phyloP scores from a whole-genome alignment of 148 eudicot genomes.

The Rhododendron ferrugineum region DNA sequence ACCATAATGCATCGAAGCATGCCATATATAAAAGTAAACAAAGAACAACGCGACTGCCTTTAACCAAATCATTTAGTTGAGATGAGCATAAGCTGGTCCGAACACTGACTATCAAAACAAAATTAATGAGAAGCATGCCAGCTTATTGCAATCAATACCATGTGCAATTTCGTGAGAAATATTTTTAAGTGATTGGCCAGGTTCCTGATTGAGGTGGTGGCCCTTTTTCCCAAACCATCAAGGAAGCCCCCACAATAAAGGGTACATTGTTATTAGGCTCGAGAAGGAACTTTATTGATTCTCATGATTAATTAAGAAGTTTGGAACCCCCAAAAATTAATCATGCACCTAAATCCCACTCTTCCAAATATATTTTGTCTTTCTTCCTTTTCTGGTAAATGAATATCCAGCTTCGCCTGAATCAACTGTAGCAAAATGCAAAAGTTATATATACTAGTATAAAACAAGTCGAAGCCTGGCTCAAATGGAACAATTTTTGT shows the following conservation, averaged over 20 bases:
- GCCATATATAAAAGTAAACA: background rate
- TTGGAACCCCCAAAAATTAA: background rate
- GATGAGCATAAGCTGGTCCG: background rate
- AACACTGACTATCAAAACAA: too few species aligned
- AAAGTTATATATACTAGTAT: background rate
- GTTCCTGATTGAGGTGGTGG: background rate
- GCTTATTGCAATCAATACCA: background rate
- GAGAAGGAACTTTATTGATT: background rate
- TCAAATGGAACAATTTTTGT: background rate
- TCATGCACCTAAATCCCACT: background rate
- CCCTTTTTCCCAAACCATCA: background rate
- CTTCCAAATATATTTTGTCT: background rate
- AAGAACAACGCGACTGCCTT: background rate
- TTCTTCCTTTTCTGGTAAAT: background rate
- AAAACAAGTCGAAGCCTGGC: background rate
- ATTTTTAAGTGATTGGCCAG: background rate
- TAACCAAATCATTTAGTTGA: too few species aligned
- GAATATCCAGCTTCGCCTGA: background rate
- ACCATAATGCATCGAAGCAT: background rate
- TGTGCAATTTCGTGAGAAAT: background rate
- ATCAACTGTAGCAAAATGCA: background rate
- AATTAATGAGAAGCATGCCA: background rate
- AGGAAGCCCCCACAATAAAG: background rate
- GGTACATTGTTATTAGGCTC: background rate
- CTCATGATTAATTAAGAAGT: background rate